Base-by-base conservation (phyloP, 208 protist species). In the Leishmania martiniquensis region DNA sequence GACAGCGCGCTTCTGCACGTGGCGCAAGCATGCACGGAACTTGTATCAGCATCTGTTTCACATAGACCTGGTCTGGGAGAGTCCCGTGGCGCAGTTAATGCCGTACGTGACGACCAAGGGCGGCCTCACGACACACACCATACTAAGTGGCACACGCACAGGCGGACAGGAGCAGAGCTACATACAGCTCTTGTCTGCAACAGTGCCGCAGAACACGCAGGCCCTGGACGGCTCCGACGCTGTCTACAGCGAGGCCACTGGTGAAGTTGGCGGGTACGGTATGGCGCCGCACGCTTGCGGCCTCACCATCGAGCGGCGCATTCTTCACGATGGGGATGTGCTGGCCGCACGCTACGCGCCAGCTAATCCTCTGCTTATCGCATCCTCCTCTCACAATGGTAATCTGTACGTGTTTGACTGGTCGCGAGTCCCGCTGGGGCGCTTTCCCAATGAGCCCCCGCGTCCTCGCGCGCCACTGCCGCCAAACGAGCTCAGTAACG, bases 191-290 rank as follows among this genome's bases (percentile, higher is more conserved):
- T 86, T 98, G 25, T 85, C 80, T 34, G 87, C 88, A 34, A 91
- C 92, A 1, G 77, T 95, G 32, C 93, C 95, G 13, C 75, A 72
- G 57, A 78, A 88, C 66, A 77, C 88, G 22, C 75, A 81, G 37
- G 63, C 76, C 34, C 79, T 96, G 37, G 88, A 94, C 71, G 79
- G 75, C 7, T 78, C 76, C 17, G 82, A 91, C 17, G 77, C 78
- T 13, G 84, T 89, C 42, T 95, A 89, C 81, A 91, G 82, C 80
- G 91, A 96, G 32, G 92, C 87, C 10, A 98, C 93, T 9, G 93
- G 95, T n/a, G 95, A 98, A 80, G 88, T 98, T 2, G 95, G 95
- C 44, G 95, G 95, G 39, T 98, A 97, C 83, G 95, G 95, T 66
- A 93, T 93, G 86, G 92, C 95, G 6, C 90, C 95, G 6, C 76